Percentiles rank a stretch among this genome's conserved stretches.
Conservation (phyloP, 176 grass and related monocot species). For the Oryza glaberrima region DNA sequence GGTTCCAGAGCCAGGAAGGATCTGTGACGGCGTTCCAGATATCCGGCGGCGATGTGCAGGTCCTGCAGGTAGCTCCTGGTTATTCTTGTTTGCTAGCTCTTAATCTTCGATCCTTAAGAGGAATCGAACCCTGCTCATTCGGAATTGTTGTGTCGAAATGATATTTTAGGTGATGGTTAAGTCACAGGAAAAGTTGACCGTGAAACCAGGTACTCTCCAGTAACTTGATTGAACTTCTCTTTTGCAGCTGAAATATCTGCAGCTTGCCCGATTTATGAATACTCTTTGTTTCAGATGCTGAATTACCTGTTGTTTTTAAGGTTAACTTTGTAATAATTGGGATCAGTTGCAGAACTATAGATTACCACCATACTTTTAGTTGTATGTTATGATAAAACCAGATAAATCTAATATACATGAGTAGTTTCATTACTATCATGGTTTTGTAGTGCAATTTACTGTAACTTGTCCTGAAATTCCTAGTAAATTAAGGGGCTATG, state of each 20-base stretch:
- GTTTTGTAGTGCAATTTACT: background rate
- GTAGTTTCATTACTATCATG: background rate
- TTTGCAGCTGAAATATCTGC: conserved; percentile 16
- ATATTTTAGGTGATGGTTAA: conserved; percentile 87
- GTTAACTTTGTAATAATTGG: conserved; percentile 21
- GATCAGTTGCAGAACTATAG: background rate
- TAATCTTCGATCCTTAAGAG: background rate
- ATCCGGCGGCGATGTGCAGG: conserved; percentile 87
- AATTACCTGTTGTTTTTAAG: conserved; percentile 7
- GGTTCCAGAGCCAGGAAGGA: conserved; percentile 64
- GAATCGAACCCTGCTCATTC: background rate
- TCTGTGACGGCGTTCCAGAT: conserved; percentile 94
- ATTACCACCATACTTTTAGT: background rate
- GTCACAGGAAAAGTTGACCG: conserved; percentile 84
- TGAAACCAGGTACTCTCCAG: conserved; percentile 56
- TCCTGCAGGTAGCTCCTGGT: conserved; percentile 74
- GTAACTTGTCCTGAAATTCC: background rate
- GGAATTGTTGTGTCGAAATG: conserved; percentile 26
- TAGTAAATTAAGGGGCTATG: background rate
- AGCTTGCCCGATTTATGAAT: conserved; percentile 8
- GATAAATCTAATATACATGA: conserved; percentile 11
- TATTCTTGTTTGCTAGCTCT: background rate
- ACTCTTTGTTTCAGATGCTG: background rate
- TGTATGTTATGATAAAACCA: background rate
- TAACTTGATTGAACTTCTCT: conserved; percentile 32